phyloP scores from a whole-genome alignment of 78 protist genomes.

The Dictyostelium brefeldianum region DNA sequence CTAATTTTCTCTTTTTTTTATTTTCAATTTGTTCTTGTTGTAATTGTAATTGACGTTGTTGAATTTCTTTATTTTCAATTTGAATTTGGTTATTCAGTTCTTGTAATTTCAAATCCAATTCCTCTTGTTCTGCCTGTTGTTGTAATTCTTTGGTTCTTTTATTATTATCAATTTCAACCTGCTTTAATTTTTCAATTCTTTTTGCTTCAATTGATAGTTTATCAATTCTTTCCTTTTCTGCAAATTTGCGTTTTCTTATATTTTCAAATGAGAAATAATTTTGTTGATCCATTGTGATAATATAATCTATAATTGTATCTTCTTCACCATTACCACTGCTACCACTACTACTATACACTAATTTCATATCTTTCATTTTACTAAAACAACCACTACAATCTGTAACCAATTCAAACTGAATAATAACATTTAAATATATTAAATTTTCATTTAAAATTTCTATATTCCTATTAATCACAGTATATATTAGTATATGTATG shows the following conservation, averaged over 20 bases:
- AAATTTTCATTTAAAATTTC: background rate
- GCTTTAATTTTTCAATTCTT: background rate
- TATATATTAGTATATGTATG: too few species aligned
- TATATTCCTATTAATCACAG: background rate
- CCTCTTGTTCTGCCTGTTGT: background rate
- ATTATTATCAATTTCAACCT: background rate
- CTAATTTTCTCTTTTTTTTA: background rate
- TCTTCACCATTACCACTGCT: background rate
- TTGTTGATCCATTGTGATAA: background rate
- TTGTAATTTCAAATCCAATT: background rate
- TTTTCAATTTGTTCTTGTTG: background rate
- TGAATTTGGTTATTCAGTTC: background rate
- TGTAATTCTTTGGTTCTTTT: too few species aligned
- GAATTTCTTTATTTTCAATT: background rate
- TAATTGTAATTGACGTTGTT: background rate
- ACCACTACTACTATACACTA: background rate
- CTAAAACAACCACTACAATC: background rate
- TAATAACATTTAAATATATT: background rate
- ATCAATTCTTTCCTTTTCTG: slow-evolving; percentile 2
- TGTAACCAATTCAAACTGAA: background rate
- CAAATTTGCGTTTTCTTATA: slow-evolving; percentile 13
- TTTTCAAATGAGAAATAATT: background rate
- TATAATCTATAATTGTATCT: background rate
- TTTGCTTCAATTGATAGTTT: background rate
- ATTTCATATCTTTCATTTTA: background rate